Base-by-base conservation (phyloP, 768 basidiomycete species). In the Leccinellum albellum region DNA sequence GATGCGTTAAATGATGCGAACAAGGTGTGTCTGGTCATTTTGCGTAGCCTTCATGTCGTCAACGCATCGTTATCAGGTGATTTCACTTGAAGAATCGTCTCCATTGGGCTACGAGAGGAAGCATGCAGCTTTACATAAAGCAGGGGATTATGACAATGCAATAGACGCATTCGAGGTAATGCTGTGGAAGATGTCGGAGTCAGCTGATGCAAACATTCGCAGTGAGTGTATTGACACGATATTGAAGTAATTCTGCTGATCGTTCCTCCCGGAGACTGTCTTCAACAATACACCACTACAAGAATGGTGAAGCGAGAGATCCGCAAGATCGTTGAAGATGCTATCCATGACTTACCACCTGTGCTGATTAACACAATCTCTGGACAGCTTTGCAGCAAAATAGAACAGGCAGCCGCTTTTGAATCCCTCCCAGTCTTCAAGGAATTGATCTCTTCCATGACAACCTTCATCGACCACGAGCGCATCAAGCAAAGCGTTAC, bases 81-180 rank as follows among this genome's bases (percentile, higher is more conserved):
- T 60, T 13, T 15, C 15, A 23, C 56, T 47, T 2, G 50, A 60
- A 2, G 50, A 50, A 3, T 58, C 35, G 12, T 58, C 44, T 21
- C 44, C 44, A 3, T 42, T 8, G 6, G 59, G 56, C 4, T 58
- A 58, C 6, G 45, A 51, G 26, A 37, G 28, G 15, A 60, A 50
- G n/a, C 24, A 48, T 51, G 50, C 29, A 5, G 57, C 56, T 1
- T 42, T 58, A 28, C 50, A 12, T 4, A 13, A 24, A 9, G 49
- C 35, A 2, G 49, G 26, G 2, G 10, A 12, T 23, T 26, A 51
- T 14, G 29, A 9, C 2, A 23, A 49, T 32, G 53, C 44, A 20
- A 29, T 54, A 15, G 15, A 51, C 6, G 52, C 49, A 46, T 51
- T 45, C 5, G 35, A 60, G 35, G 20, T 5, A 4, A 61, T 58